Conservation (phyloP, 305 asterid genomes). For the Fraxinus platypoda region DNA sequence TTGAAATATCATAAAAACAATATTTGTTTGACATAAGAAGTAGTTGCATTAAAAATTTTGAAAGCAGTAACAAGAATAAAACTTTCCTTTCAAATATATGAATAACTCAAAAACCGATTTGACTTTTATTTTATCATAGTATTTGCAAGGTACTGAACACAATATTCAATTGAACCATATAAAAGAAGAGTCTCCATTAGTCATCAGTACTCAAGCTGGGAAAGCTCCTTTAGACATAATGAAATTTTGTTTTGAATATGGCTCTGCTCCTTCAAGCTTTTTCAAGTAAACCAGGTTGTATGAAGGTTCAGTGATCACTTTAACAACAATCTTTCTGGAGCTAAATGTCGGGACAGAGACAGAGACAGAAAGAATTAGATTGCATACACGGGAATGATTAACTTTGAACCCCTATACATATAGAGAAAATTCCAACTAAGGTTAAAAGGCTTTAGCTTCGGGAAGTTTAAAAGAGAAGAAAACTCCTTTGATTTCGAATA, state of each 20-base stretch:
- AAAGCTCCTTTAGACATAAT: not conserved
- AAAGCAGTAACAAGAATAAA: not conserved
- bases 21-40: not conserved
- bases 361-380: not conserved
- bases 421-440: not conserved
- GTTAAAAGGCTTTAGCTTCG: not conserved
- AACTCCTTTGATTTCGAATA: not conserved
- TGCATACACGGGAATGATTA: not conserved
- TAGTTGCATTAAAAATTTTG: not conserved
- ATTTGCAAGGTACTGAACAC: not conserved
- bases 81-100: not conserved
- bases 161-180: slow-evolving; percentile 1
- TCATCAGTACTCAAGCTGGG: slow-evolving; percentile 2
- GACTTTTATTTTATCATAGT: not conserved
- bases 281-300: not conserved
- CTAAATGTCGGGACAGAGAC: not conserved
- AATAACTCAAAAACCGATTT: not conserved
- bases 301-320: not conserved
- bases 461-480: not conserved
- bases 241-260: not conserved
- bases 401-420: not conserved
- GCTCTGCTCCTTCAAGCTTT: not conserved
- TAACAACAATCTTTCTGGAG: not conserved
- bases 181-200: not conserved
- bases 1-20: not conserved